Base-by-base conservation (phyloP, 2,329 filamentous ascomycete species). In the Pseudophaeomoniella oleicola region DNA sequence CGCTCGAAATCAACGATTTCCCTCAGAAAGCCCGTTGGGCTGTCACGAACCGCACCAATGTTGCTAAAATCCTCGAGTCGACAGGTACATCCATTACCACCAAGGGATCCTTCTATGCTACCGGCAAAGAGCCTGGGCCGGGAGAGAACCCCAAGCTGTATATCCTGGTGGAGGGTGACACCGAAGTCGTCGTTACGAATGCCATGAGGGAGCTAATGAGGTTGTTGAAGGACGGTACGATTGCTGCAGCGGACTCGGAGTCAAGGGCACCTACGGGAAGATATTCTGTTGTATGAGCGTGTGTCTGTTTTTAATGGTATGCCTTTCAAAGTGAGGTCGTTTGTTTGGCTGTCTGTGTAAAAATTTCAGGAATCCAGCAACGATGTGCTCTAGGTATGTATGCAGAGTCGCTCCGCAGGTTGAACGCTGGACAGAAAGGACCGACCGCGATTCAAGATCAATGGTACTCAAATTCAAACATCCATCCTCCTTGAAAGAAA, bases 11-110 rank as follows among this genome's bases (percentile, higher is more conserved):
- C 72, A 98, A 98, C 59, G 90, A 98, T 60, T 96, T 96, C 60
- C 90, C 90, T 19, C 90, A 98, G 57, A 96, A 94, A 67, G 90
- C 90, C 44, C 76, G 90, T 49, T 98, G 90, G 90, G 88, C 86
- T 9, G 90, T 98, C 62, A 98, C 90, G 29, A 98, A 98, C 58
- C 77, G 90, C 45, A 96, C 90, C 22, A 98, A 98, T 52, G 90
- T 98, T 39, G 87, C 88, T 48, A 98, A 96, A 68, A 94, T 98
- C 48, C 71, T 98, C 45, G 90, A 98, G 53, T 75, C 83, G 6
- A 94, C 88, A 0, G 88, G 86, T 30, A 93, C 87, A 2, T 94
- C 85, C 4, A 98, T 98, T 56, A 98, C 90, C 0, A 94, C 86
- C 32, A 98, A 98, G 65, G 90, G 90, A 46, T 90, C 72, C 42